Conservation (phyloP, 768 basidiomycete genomes). For the Serendipita sp. region DNA sequence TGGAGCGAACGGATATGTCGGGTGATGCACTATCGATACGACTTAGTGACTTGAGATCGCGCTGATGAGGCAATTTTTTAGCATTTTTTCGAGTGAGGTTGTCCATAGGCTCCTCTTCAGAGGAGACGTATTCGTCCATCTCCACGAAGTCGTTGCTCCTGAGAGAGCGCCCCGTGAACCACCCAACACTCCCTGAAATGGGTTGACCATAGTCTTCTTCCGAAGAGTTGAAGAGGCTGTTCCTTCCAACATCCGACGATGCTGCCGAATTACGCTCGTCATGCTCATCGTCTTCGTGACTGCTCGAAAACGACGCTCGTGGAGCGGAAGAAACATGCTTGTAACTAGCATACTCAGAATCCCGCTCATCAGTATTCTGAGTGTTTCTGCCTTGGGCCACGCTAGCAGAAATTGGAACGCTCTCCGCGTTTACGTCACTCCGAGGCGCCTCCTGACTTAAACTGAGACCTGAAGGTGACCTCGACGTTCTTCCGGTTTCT, state of each 20-base stretch:
- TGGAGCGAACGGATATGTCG: conserved; percentile 31
- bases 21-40: conserved; percentile 57
- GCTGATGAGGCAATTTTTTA: conserved; percentile 51
- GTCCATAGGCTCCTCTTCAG: conserved; percentile 29
- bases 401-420: not conserved
- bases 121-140: conserved; percentile 26
- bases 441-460: too few relatives aligned
- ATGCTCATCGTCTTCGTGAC: too few relatives aligned
- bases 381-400: not conserved
- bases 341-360: too few relatives aligned
- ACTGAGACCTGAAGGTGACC: too few relatives aligned
- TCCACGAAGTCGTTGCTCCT: conserved; percentile 2
- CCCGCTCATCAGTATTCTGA: not conserved
- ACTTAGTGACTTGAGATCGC: conserved; percentile 68
- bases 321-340: too few relatives aligned
- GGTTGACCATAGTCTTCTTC: not conserved
- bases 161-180: not conserved
- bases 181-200: not conserved
- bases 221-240: not conserved
- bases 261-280: not conserved
- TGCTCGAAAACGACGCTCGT: too few relatives aligned
- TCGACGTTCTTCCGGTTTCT: too few relatives aligned
- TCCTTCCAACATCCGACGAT: not conserved
- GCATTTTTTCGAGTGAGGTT: conserved; percentile 35
- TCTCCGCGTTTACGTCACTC: not conserved